phyloP scores from a whole-genome alignment of 129 eudicot species.

The Escallonia herrerae region DNA sequence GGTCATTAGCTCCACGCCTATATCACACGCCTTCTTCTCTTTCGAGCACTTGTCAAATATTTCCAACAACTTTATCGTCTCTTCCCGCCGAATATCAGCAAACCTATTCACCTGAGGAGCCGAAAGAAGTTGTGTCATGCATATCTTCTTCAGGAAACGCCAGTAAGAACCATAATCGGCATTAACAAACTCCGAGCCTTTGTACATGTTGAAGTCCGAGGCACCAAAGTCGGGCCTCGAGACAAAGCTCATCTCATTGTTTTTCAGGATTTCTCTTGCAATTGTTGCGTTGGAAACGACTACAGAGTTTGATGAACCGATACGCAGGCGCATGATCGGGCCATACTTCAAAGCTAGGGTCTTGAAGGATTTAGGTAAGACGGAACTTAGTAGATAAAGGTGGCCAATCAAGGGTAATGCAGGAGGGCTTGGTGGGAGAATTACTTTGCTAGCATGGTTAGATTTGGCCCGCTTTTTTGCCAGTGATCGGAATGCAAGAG shows the following conservation, averaged over 20 bases:
- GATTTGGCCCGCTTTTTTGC: neutral
- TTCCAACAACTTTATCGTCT: slow-evolving; percentile 16
- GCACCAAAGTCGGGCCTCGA: slow-evolving; percentile 7
- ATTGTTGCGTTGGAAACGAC: slow-evolving; percentile 12
- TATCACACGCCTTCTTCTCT: slow-evolving; percentile 6
- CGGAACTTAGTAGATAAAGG: slow-evolving; percentile 1
- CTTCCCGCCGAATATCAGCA: slow-evolving; percentile 6
- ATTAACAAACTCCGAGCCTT: neutral
- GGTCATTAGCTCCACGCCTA: slow-evolving; percentile 9
- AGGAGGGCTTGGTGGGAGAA: slow-evolving; percentile 22
- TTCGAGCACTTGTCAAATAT: neutral
- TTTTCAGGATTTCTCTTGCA: slow-evolving; percentile 11
- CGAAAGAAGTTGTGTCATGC: slow-evolving; percentile 11
- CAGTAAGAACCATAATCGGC: too few relatives aligned
- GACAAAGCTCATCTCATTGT: slow-evolving; percentile 2
- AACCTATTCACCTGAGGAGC: slow-evolving; percentile 1
- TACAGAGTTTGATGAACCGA: neutral
- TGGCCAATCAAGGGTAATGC: slow-evolving; percentile 15
- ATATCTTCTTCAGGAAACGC: slow-evolving; percentile 8
- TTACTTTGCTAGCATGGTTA: neutral
- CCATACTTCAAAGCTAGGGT: slow-evolving; percentile 10
- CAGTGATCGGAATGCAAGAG: neutral
- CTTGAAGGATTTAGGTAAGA: slow-evolving; percentile 7
- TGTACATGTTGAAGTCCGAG: slow-evolving; percentile 1
- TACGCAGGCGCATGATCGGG: neutral